These are phyloP conservation scores for Colletotrichum destructivum DNA, from an alignment of 2,329 filamentous ascomycete species.

Conservation along the genomic window DNA sequence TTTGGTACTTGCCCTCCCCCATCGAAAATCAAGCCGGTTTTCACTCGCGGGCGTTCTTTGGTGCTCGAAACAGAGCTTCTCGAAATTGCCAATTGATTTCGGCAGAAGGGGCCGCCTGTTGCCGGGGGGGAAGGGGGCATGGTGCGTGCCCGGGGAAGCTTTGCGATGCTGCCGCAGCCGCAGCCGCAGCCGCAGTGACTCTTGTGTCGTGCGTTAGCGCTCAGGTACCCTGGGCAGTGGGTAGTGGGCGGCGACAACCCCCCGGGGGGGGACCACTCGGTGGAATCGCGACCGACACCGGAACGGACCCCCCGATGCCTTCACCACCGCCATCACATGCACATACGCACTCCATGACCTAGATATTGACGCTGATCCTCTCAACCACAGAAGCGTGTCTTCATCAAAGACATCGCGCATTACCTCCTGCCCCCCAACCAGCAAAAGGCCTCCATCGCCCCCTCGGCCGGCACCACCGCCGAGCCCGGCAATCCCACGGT, in stretches of 20 bases:
- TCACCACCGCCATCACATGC: background rate
- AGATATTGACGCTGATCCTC: slow-evolving; percentile 38
- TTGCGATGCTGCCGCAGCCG: slow-evolving; percentile 28
- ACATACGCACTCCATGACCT: background rate
- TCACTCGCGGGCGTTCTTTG: slow-evolving; percentile 5
- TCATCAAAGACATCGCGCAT: slow-evolving; percentile 98
- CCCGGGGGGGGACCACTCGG: background rate
- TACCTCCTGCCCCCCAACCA: slow-evolving; percentile 86
- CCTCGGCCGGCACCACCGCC: slow-evolving; percentile 78
- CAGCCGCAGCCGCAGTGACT: slow-evolving; percentile 22
- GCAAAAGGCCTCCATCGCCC: slow-evolving; percentile 79
- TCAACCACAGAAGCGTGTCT: slow-evolving; percentile 82
- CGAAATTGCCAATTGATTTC: slow-evolving; percentile 40
- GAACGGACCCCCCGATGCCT: background rate
- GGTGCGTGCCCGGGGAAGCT: slow-evolving; percentile 16
- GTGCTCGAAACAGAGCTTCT: slow-evolving; percentile 38
- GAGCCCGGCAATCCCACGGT: slow-evolving; percentile 88
- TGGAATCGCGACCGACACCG: background rate
- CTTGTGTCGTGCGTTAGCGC: slow-evolving; percentile 9
- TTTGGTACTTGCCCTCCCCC: slow-evolving; percentile 28
- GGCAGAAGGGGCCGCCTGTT: slow-evolving; percentile 24
- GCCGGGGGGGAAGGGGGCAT: background rate
- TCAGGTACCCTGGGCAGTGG: background rate
- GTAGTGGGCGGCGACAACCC: too few relatives aligned
- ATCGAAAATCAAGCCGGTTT: slow-evolving; percentile 27